Base-by-base conservation (phyloP, 2,329 filamentous ascomycete genomes). In the Chaetomium strumarium region DNA sequence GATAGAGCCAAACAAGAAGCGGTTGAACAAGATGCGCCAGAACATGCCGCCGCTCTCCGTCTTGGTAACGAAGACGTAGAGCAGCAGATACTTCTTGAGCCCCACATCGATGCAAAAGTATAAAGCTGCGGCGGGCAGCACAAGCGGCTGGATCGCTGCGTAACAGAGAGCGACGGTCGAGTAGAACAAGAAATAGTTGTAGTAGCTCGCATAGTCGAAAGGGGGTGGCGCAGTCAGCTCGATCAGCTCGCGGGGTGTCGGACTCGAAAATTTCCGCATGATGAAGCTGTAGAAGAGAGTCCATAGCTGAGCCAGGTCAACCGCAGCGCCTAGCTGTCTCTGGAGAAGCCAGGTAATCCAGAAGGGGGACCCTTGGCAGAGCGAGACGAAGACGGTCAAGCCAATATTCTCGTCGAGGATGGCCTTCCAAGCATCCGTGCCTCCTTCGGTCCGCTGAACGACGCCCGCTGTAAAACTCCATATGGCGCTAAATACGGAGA, bases 181-280 rank as follows among this genome's bases (percentile, higher is more conserved):
- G 72, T 97, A 99, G 72, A 89, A 99, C 30, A 97, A 76, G 70
- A 96, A 96, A 68, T 95, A 97, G 69, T 96, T 97, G 78, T 96
- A 99, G 72, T 97, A 97, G 62, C 83, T 90, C 53, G 93, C 90
- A 65, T 96, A 97, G 61, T 97, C 91, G 67, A 99, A 96, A 0
- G 88, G 77, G 2, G 89, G 91, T 1, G 93, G 93, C 3, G 93
- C 93, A 0, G 91, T 96, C 64, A 93, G 81, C 68, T 96, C 89
- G 60, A 97, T 97, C 60, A 93, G 75, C 67, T 96, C 86, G 60
- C 93, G 80, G 5, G 93, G 93, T 2, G 93, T 97, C 3, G 92
- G 92, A 56, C 83, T 86, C 24, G 88, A 80, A 63, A 96, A 93
- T 51, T 85, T 92, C 66, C 90, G 85, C 56, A 85, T 81, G 67